Conservation (phyloP, 495 filamentous ascomycete genomes). For the Annulohypoxylon maeteangense region DNA sequence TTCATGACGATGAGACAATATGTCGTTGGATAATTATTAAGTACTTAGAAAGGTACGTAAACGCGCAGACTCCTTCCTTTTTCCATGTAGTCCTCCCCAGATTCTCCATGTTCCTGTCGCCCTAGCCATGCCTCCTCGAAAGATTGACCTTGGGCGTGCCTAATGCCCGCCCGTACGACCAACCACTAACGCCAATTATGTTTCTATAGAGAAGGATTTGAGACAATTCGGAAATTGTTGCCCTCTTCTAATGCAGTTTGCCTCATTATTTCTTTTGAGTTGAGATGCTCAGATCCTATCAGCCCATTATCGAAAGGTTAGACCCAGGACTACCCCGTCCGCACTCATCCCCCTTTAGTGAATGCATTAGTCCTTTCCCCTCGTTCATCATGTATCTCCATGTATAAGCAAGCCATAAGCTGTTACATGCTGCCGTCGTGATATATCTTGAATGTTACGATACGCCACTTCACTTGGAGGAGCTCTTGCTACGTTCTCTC, state of each 20-base stretch:
- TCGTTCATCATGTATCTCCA: background rate
- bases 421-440: background rate
- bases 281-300: background rate
- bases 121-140: background rate
- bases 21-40: background rate
- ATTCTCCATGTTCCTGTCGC: background rate
- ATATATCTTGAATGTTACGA: background rate
- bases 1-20: background rate
- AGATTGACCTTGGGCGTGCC: constrained; percentile 17
- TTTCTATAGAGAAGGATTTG: constrained; percentile 24
- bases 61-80: constrained; percentile 2
- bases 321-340: background rate
- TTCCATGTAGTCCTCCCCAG: background rate
- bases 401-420: background rate
- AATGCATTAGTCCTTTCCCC: background rate
- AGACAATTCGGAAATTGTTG: constrained; percentile 29
- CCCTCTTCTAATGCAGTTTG: background rate
- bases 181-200: constrained; percentile 15
- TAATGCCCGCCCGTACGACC: background rate
- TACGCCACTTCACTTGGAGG: constrained; percentile 16
- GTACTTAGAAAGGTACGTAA: background rate
- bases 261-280: background rate
- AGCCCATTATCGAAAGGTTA: background rate
- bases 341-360: background rate
- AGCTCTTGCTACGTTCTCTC: constrained; percentile 24